A percentile compares a stretch with the other conserved stretches of the same genome.
phyloP scores from a whole-genome alignment of 768 basidiomycete species.

The Kwoniella bestiolae region DNA sequence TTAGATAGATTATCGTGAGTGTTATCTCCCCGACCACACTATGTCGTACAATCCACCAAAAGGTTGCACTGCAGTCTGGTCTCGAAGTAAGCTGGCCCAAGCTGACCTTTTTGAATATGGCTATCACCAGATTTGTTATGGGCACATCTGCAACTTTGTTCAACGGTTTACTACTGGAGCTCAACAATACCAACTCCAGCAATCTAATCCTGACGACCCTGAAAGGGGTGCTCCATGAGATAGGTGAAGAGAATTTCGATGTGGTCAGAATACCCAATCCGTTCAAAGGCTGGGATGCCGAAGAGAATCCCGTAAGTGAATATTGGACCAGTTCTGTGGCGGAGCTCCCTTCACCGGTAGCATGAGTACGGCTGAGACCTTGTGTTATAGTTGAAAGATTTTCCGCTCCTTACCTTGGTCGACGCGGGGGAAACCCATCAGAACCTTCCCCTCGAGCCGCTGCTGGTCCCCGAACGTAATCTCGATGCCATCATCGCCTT shows the following conservation, averaged over 20 bases:
- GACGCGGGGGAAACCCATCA: constrained; percentile 56
- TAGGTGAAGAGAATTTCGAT: constrained; percentile 52
- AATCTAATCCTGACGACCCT: constrained; percentile 36
- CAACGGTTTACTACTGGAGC: constrained; percentile 45
- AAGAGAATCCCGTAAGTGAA: constrained; percentile 46
- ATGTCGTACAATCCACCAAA: too few relatives aligned
- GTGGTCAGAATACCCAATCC: constrained; percentile 56
- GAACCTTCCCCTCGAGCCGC: constrained; percentile 70
- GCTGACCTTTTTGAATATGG: too few relatives aligned
- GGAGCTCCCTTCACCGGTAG: too few relatives aligned
- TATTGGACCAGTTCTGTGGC: too few relatives aligned
- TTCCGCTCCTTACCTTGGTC: constrained; percentile 50
- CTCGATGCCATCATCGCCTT: constrained; percentile 77
- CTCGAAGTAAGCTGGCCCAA: too few relatives aligned
- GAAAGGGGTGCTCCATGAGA: constrained; percentile 38
- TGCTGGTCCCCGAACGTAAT: constrained; percentile 70
- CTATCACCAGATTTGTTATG: constrained; percentile 65
- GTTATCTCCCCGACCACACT: not conserved
- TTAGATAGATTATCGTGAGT: constrained; percentile 67
- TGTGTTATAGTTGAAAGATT: constrained; percentile 8
- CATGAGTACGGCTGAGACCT: too few relatives aligned
- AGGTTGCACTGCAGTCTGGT: too few relatives aligned
- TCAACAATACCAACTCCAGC: constrained; percentile 36
- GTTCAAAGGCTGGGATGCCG: constrained; percentile 47
- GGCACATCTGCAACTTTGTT: constrained; percentile 65